Conservation (phyloP, 1,284 basidiomycete genomes). For the Neonothopanus nambi region DNA sequence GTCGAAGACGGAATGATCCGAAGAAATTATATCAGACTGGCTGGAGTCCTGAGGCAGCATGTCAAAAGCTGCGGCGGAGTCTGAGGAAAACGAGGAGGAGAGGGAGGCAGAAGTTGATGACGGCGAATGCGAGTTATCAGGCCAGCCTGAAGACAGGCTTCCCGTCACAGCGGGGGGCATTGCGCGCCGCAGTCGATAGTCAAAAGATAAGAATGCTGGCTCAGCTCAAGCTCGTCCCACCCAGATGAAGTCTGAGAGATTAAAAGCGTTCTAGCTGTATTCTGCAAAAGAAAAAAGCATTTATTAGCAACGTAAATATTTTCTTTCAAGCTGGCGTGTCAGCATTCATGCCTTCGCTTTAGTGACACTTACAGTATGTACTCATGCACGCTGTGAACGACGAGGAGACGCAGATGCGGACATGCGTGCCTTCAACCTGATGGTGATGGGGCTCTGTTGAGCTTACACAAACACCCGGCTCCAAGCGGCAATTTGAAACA, state of each 20-base stretch:
- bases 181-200: constrained; percentile 4
- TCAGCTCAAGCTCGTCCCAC: background rate
- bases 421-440: constrained; percentile 8
- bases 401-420: constrained; percentile 5
- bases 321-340: background rate
- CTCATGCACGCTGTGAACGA: constrained; percentile 12
- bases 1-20: constrained; percentile 46
- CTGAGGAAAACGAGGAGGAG: constrained; percentile 41
- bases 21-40: constrained; percentile 40
- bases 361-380: constrained; percentile 12
- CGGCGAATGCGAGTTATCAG: constrained; percentile 18
- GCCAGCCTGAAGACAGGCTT: constrained; percentile 17
- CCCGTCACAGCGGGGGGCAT: constrained; percentile 5
- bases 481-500: too few species aligned
- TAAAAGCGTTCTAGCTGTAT: constrained; percentile 13
- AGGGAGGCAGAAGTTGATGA: constrained; percentile 24
- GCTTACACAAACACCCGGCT: too few species aligned
- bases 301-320: background rate
- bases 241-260: background rate
- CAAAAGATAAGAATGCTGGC: background rate
- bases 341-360: too few species aligned
- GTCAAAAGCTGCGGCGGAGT: constrained; percentile 30
- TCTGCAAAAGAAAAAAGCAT: background rate
- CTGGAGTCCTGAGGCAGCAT: constrained; percentile 38
- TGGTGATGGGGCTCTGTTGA: constrained; percentile 2